Evolutionary conservation across 2,329 filamentous ascomycete genomes (phyloP).

Genomic region (Colletotrichum orbiculare): DNA sequence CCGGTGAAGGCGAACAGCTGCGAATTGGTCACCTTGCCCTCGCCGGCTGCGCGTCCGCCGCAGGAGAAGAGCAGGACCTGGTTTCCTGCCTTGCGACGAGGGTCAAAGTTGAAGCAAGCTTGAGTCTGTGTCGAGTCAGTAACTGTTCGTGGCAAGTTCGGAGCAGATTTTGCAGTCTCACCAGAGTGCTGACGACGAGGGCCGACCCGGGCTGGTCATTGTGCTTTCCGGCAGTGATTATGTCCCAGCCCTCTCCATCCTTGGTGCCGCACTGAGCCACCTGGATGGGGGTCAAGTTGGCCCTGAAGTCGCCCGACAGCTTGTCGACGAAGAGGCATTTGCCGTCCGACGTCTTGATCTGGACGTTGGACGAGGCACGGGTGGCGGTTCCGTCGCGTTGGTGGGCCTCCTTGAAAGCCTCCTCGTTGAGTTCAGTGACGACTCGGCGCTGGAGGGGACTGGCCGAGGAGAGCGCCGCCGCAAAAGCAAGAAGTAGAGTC

Average conservation of each 20-base stretch:
- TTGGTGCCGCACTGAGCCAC: constrained; percentile 55
- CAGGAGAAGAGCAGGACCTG: constrained; percentile 69
- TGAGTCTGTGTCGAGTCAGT: constrained; percentile 53
- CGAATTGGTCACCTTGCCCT: constrained; percentile 60
- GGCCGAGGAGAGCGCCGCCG: constrained; percentile 42
- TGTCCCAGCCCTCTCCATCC: constrained; percentile 58
- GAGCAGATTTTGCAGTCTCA: constrained; percentile 37
- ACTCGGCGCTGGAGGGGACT: constrained; percentile 46
- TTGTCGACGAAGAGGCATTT: constrained; percentile 58
- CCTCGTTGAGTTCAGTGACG: constrained; percentile 55
- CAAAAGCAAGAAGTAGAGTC: constrained; percentile 42
- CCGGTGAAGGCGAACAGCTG: constrained; percentile 63
- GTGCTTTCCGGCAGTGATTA: constrained; percentile 62
- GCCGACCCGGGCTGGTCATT: constrained; percentile 58
- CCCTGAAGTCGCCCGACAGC: constrained; percentile 60
- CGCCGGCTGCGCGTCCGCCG: constrained; percentile 66
- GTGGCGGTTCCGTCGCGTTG: constrained; percentile 56
- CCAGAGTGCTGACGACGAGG: constrained; percentile 65
- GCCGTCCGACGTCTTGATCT: constrained; percentile 57
- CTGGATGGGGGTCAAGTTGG: constrained; percentile 59
- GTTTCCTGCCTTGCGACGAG: constrained; percentile 59
- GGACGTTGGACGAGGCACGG: constrained; percentile 55
- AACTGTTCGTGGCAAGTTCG: neutral
- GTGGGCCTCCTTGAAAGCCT: constrained; percentile 57
- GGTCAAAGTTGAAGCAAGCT: constrained; percentile 69